Evolutionary conservation across 139 green algal species (phyloP).

Genomic region (Eudorina sp.): DNA sequence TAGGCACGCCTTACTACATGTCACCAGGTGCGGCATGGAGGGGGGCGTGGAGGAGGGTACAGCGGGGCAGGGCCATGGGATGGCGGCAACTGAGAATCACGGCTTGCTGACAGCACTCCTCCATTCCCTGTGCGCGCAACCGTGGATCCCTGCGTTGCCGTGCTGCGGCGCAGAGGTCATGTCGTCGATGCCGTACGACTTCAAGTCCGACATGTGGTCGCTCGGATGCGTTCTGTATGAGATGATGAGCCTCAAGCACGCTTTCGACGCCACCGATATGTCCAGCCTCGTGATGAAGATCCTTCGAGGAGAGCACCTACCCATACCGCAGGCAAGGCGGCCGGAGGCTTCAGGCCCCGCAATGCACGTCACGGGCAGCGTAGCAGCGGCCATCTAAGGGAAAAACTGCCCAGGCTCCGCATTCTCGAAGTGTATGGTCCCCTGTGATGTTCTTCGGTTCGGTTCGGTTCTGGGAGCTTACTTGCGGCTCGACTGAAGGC

Average conservation of each 20-base stretch:
- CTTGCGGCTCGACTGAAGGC: too few species aligned
- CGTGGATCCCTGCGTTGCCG: neutral
- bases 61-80: neutral
- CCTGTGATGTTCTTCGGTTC: too few species aligned
- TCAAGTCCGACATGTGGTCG: slow-evolving; percentile 77
- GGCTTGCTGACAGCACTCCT: too few species aligned
- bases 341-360: too few species aligned
- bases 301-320: slow-evolving; percentile 64
- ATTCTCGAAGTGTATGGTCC: too few species aligned
- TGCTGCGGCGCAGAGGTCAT: slow-evolving; percentile 40
- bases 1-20: slow-evolving; percentile 82
- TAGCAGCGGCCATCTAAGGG: too few species aligned
- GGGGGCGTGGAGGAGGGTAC: neutral
- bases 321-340: slow-evolving; percentile 21
- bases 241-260: slow-evolving; percentile 71
- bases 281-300: slow-evolving; percentile 67
- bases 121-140: too few species aligned
- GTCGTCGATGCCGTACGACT: slow-evolving; percentile 68
- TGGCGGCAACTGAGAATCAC: too few species aligned
- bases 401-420: too few species aligned
- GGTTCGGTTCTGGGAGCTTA: too few species aligned
- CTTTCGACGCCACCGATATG: slow-evolving; percentile 70
- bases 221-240: slow-evolving; percentile 78
- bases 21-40: slow-evolving; percentile 20
- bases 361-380: too few species aligned